A percentile compares a stretch with the other conserved stretches of the same genome.
Evolutionary conservation across 805 yeast genomes (phyloP).

Genomic region (Ogataea naganishii): DNA sequence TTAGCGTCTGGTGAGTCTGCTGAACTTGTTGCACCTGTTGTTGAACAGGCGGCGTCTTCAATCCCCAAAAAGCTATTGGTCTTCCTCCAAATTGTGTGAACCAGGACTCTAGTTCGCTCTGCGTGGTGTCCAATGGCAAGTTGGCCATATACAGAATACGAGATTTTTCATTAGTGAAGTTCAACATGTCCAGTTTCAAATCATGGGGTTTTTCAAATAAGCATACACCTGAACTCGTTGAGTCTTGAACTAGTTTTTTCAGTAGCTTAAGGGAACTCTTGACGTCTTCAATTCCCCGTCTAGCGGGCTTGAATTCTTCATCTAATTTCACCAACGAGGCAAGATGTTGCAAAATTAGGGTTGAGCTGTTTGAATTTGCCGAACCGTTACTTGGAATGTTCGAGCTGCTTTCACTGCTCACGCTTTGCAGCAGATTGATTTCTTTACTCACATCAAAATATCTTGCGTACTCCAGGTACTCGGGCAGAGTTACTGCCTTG

Average conservation of each 20-base stretch:
- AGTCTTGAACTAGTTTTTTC: constrained; percentile 36
- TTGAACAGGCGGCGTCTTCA: constrained; percentile 42
- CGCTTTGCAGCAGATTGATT: too few relatives aligned
- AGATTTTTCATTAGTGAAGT: constrained; percentile 63
- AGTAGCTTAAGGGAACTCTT: constrained; percentile 35
- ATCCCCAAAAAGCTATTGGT: constrained; percentile 85
- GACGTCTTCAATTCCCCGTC: constrained; percentile 40
- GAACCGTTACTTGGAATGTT: too few relatives aligned
- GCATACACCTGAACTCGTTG: too few relatives aligned
- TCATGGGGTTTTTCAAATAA: constrained; percentile 72
- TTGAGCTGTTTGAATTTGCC: too few relatives aligned
- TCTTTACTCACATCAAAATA: constrained; percentile 73
- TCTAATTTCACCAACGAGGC: constrained; percentile 9
- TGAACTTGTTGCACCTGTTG: neutral
- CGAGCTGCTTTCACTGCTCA: constrained; percentile 49
- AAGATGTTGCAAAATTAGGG: constrained; percentile 10
- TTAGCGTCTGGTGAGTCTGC: too few relatives aligned
- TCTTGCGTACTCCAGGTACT: constrained; percentile 65
- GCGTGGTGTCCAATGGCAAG: constrained; percentile 80
- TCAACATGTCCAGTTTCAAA: constrained; percentile 59
- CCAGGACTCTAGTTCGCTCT: constrained; percentile 86
- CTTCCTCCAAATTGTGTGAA: constrained; percentile 80
- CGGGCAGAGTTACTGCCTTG: constrained; percentile 61
- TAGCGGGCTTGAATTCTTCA: constrained; percentile 4
- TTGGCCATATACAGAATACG: constrained; percentile 75